Evolutionary conservation across 164 flowering plant genomes (phyloP).

Genomic region (Stephania cephalantha): DNA sequence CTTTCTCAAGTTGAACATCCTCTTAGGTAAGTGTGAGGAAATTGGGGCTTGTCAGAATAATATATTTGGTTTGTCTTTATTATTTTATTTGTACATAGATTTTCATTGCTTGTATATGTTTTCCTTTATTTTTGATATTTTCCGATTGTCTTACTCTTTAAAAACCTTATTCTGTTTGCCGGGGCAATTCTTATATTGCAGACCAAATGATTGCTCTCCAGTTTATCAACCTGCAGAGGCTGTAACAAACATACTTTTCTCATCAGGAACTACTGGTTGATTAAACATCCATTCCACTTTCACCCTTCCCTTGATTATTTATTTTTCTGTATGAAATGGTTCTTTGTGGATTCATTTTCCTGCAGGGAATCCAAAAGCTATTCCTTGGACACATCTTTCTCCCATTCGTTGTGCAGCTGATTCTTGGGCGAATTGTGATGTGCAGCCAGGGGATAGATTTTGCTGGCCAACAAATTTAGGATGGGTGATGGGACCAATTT

Average conservation of each 20-base stretch:
- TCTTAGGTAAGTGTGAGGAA: conserved; percentile 41
- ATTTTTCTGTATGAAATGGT: neutral
- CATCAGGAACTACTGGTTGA: conserved; percentile 95
- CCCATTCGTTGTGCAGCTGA: conserved; percentile 72
- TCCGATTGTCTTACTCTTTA: neutral
- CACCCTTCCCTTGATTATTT: neutral
- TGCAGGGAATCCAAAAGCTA: conserved; percentile 93
- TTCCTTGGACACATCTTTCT: conserved; percentile 89
- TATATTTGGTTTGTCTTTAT: neutral
- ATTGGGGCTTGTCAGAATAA: neutral
- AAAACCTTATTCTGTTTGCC: neutral
- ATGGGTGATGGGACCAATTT: conserved; percentile 84
- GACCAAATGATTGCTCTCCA: conserved; percentile 52
- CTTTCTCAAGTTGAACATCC: conserved; percentile 36
- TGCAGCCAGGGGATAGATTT: conserved; percentile 52
- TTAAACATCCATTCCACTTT: neutral
- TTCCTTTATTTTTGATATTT: neutral
- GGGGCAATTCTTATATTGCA: conserved; percentile 19
- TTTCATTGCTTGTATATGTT: neutral
- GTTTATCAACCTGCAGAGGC: conserved; percentile 54
- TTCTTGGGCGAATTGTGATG: conserved; percentile 58
- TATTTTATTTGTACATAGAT: neutral
- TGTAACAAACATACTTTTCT: conserved; percentile 71
- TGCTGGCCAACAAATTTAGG: conserved; percentile 98
- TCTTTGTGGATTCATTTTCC: neutral